Base-by-base conservation (phyloP, 768 basidiomycete species). In the Dendrothele bispora region DNA sequence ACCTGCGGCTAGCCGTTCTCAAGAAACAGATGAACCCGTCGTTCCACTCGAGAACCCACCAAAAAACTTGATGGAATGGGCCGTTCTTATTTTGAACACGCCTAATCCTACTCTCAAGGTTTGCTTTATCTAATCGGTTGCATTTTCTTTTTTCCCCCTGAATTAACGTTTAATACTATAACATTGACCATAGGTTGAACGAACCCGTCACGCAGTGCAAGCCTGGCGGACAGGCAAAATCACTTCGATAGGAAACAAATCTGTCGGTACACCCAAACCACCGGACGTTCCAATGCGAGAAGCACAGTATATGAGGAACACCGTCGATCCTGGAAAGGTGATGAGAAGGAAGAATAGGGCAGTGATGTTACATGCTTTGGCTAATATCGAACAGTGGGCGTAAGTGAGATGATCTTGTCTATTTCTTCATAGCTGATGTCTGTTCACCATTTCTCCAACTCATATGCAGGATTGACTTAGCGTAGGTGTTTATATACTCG, bases 371-470 rank as follows among this genome's bases (percentile, higher is more conserved):
- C 90, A 91, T 63, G 86, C 89, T 2, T 65, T 91, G 2, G 89
- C 89, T 1, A 90, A 90, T 59, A 89, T 93, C 43, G 89, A 91
- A 56, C 89, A 90, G 62, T 93, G 88, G 86, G 91, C 91, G 79
- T 87, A 55, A 78, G 86, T 83, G 40, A 45, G 26, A 25, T 36
- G 25, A 42, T 40, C 21, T 25, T 46, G 20, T 12, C 17, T 36
- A 24, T 14, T 38, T 45, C 5, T 28, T 17, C 25, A 38, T 46
- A 11, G 17, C 36, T 12, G 14, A 27, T 17, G 8, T 24, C 22
- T 3, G 36, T 28, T 37, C 11, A 28, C 34, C 24, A 34, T 25
- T 38, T 22, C 25, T 27, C 11, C n/a, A n/a, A n/a, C n/a, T n/a
- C n/a, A n/a, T n/a, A n/a, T n/a, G 21, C 34, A 85, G 83, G 4